phyloP scores from a whole-genome alignment of 495 filamentous ascomycete genomes.

The Xylaria nigripes region DNA sequence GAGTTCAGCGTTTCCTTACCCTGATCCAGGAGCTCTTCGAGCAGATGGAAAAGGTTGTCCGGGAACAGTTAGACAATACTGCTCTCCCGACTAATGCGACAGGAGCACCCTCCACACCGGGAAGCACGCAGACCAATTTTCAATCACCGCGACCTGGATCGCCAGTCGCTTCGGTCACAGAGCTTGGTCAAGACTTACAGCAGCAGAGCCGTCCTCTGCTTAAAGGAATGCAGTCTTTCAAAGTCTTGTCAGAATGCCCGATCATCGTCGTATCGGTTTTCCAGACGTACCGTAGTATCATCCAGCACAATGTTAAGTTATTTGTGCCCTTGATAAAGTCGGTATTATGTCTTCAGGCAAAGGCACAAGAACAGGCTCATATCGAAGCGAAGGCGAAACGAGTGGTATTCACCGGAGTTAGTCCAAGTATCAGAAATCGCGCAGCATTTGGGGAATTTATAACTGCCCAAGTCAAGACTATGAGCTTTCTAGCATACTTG shows the following conservation, averaged over 20 bases:
- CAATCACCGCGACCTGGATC: slow-evolving; percentile 86
- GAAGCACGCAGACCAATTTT: slow-evolving; percentile 57
- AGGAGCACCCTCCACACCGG: slow-evolving; percentile 64
- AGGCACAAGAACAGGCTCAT: slow-evolving; percentile 88
- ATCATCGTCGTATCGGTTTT: slow-evolving; percentile 99
- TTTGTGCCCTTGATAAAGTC: slow-evolving; percentile 93
- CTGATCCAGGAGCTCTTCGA: slow-evolving; percentile 95
- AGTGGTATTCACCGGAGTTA: slow-evolving; percentile 85
- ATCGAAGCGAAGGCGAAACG: slow-evolving; percentile 64
- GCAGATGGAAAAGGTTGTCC: slow-evolving; percentile 84
- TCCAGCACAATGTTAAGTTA: slow-evolving; percentile 74
- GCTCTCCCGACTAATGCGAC: slow-evolving; percentile 47
- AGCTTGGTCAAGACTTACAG: slow-evolving; percentile 64
- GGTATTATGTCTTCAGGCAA: slow-evolving; percentile 81
- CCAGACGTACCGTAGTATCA: slow-evolving; percentile 75
- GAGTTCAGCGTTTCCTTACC: slow-evolving; percentile 82
- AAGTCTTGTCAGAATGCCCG: slow-evolving; percentile 92
- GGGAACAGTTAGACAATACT: slow-evolving; percentile 83
- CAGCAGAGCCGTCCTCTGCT: slow-evolving; percentile 71
- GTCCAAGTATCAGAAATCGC: slow-evolving; percentile 86
- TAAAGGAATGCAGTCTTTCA: slow-evolving; percentile 97
- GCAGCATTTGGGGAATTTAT: slow-evolving; percentile 96
- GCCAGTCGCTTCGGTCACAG: slow-evolving; percentile 68
- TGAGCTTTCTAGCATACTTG: slow-evolving; percentile 96
- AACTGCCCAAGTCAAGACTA: slow-evolving; percentile 96